These are phyloP conservation scores for Pleurozium schreberi DNA, from an alignment of 225 moss, liverwort and hornwort species.

Conservation along the genomic window DNA sequence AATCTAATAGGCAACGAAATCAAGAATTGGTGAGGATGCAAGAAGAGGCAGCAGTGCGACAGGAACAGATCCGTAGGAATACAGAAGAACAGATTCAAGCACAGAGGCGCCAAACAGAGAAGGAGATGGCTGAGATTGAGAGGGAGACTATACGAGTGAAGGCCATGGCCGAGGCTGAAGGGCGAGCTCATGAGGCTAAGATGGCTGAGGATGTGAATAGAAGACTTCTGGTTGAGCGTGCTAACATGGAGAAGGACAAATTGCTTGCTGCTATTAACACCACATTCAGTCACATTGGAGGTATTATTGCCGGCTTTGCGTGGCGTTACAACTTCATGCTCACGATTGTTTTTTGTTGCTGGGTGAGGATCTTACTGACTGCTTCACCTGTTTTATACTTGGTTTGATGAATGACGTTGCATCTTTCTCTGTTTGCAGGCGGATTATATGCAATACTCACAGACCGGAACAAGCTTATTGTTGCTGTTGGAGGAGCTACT, in stretches of 20 bases:
- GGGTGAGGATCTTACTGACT: not conserved
- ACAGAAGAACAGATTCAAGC: constrained; percentile 91
- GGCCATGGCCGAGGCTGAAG: constrained; percentile 91
- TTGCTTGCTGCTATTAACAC: constrained; percentile 71
- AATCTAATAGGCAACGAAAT: constrained; percentile 83
- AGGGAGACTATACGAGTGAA: constrained; percentile 87
- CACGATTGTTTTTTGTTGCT: not conserved
- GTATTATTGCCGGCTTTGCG: not conserved
- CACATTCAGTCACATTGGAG: constrained; percentile 81
- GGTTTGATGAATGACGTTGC: not conserved
- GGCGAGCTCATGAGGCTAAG: constrained; percentile 72
- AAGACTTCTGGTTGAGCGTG: constrained; percentile 72
- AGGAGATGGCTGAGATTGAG: constrained; percentile 74
- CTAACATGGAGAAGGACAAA: constrained; percentile 87
- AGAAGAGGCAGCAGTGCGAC: constrained; percentile 79
- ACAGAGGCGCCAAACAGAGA: constrained; percentile 76
- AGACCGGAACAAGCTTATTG: constrained; percentile 76
- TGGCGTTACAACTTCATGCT: not conserved
- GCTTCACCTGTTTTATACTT: not conserved
- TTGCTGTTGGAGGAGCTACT: constrained; percentile 78
- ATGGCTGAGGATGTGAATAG: constrained; percentile 84
- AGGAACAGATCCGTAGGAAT: constrained; percentile 68
- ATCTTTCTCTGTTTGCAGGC: constrained; percentile 20
- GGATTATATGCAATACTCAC: constrained; percentile 76
- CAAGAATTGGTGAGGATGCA: constrained; percentile 91